Evolutionary conservation across 306 rosid species (phyloP).

Genomic region (Prunus padus): DNA sequence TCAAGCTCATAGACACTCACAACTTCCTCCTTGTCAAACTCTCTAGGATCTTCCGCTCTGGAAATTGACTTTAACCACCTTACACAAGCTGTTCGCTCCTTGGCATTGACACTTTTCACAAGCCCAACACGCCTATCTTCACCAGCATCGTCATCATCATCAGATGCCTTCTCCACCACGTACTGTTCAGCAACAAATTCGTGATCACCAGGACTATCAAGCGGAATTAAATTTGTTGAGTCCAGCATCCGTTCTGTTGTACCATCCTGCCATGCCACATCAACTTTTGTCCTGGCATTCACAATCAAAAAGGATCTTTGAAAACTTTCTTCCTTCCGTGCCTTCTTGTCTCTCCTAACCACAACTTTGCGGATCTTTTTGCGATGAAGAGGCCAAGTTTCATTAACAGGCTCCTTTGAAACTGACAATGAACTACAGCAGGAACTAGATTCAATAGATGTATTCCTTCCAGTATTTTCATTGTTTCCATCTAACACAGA

Average conservation of each 20-base stretch:
- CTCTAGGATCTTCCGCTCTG: constrained; percentile 85
- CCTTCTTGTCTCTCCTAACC: constrained; percentile 83
- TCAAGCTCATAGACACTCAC: constrained; percentile 97
- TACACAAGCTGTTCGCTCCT: constrained; percentile 90
- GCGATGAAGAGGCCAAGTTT: constrained; percentile 86
- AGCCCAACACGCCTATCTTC: constrained; percentile 90
- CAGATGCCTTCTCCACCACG: constrained; percentile 91
- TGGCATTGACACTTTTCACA: constrained; percentile 87
- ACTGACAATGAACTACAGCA: constrained; percentile 60
- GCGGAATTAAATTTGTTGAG: constrained; percentile 76
- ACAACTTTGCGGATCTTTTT: constrained; percentile 89
- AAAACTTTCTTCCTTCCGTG: constrained; percentile 83
- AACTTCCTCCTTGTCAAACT: constrained; percentile 83
- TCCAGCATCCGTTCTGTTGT: constrained; percentile 43
- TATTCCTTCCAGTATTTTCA: constrained; percentile 39
- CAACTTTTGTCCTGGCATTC: constrained; percentile 76
- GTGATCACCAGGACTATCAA: constrained; percentile 93
- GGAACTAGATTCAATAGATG: constrained; percentile 61
- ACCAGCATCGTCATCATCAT: constrained; percentile 56
- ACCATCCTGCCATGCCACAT: constrained; percentile 99
- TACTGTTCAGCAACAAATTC: constrained; percentile 97
- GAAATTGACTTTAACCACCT: constrained; percentile 81
- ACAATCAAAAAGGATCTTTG: constrained; percentile 83
- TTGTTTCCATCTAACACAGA: constrained; percentile 50
- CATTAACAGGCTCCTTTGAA: constrained; percentile 71